Conservation (phyloP, 2,329 filamentous ascomycete genomes). For the Colletotrichum sp. region DNA sequence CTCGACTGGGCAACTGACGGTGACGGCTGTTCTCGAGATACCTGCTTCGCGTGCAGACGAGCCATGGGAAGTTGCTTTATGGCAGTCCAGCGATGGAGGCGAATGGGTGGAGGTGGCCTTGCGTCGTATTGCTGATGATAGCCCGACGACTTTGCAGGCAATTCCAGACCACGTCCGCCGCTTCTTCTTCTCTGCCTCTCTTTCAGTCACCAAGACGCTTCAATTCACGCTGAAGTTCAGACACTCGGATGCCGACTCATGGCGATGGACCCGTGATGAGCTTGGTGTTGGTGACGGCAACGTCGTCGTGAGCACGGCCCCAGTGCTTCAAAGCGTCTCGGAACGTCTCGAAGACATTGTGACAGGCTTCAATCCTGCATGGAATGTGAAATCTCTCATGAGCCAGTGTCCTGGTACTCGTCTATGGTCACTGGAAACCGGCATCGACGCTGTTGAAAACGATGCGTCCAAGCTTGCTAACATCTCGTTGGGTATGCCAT, state of each 20-base stretch:
- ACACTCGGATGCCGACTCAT: constrained; percentile 52
- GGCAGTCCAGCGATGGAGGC: constrained; percentile 67
- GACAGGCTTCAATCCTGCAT: constrained; percentile 57
- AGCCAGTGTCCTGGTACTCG: constrained; percentile 72
- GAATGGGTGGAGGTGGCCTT: constrained; percentile 60
- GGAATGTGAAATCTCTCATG: constrained; percentile 56
- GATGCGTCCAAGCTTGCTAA: constrained; percentile 62
- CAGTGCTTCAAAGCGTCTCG: constrained; percentile 27
- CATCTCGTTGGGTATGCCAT: constrained; percentile 67
- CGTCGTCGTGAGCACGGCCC: constrained; percentile 52
- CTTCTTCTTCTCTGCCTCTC: constrained; percentile 7
- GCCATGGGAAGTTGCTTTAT: constrained; percentile 76
- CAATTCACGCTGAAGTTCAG: constrained; percentile 78
- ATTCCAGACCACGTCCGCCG: neutral
- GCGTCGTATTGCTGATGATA: constrained; percentile 25
- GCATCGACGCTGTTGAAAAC: constrained; percentile 60
- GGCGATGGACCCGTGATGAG: constrained; percentile 75
- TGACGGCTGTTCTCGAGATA: constrained; percentile 75
- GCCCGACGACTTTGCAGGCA: constrained; percentile 58
- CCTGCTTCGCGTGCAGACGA: constrained; percentile 57
- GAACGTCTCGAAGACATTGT: constrained; percentile 62
- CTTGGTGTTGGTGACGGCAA: constrained; percentile 67
- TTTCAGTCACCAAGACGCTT: constrained; percentile 54
- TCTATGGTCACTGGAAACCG: constrained; percentile 71
- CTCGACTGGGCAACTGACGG: constrained; percentile 50